Evolutionary conservation across 805 yeast genomes (phyloP), one percentile per base, ranked within the genome.

Genomic region (Wickerhamomyces bisporus): DNA sequence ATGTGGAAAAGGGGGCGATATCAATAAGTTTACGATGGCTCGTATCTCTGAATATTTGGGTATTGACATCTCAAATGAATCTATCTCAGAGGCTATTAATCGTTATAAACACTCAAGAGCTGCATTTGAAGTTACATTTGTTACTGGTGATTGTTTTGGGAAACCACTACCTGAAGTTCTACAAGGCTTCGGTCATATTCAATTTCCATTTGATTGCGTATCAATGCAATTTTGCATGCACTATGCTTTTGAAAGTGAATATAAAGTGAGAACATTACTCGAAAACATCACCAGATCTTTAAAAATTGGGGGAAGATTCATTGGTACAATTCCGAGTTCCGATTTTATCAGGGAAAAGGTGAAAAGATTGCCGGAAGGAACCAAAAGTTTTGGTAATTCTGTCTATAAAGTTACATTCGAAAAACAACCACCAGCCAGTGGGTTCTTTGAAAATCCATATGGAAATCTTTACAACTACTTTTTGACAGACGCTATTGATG

Each of bases 1-100:
- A 13, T 89, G 98, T 62, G 99, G 99, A 12, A 94, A 93, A 59
- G 99, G 99, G 36, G 99, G 99, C 20, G 99, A 93, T 64, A 65
- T 93, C 52, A 77, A 83, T 50, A 93, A 93, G 58, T 91, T 95
- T 79, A 84, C 81, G 36, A 77, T 77, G 49, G 82, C 86, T 1
- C 66, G 75, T 16, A 74, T 86, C 3, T 71, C 76, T 17, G 89
- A 88, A 34, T 86, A 84, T 48, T 78, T 89, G 38, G 98, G 98
- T 2, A 71, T 93, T 21, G 99, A 93, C 61, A 81, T 93, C 31
- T 88, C 96, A 15, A 93, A 89, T 58, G 81, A 82, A 4, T 85
- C 96, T 6, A 79, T 93, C 36, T 68, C 73, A 36, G 96, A 93
- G 57, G 98, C 97, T 1, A 75, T 75, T 39, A 73, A 77, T 26